Evolutionary conservation across 371 early-diverging fungal species (phyloP), one percentile per base, ranked within the genome.

Genomic region (Mortierella sp.): DNA sequence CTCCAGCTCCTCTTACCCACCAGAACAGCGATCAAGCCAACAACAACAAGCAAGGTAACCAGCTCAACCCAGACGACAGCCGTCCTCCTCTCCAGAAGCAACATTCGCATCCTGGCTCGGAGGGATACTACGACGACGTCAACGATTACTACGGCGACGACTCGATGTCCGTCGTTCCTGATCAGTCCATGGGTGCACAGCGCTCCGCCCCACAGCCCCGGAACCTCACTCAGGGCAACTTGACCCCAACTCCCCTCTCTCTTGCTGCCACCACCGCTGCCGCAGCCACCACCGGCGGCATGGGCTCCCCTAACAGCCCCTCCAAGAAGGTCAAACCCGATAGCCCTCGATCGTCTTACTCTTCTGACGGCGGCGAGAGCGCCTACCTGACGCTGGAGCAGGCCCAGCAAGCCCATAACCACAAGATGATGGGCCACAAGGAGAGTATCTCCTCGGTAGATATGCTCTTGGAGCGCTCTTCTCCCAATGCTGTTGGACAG

Each of bases 401-500:
- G 46, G 82, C 81, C 7, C 85, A 81, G 29, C 75, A 79, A 29
- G 82, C 85, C 12, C 81, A 84, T 48, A 81, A 81, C 54, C 35
- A 71, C 21, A 78, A 68, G 77, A 79, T 81, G 74, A 78, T 78
- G 75, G 85, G 85, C 11, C 85, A 75, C 60, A 84, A 84, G 51
- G 70, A 81, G 56, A 84, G 85, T 29, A 84, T 84, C 41, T 49
- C 77, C 27, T 84, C 85, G 0, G 75, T 80, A 18, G 75, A 77
- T 6, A 75, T 72, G 75, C 63, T 84, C 70, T 32, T 71, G 12
- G 82, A 82, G 24, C 41, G 58, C 14, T 43, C 71, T 21, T 54
- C 76, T 3, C 70, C n/a, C 1, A 38, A 29, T 3, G 27, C 12
- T 27, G 48, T 32, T n/a, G 27, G 35, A 8, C 60, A 49, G 46